phyloP scores from a whole-genome alignment of 768 basidiomycete species.

The Mycena crocata region DNA sequence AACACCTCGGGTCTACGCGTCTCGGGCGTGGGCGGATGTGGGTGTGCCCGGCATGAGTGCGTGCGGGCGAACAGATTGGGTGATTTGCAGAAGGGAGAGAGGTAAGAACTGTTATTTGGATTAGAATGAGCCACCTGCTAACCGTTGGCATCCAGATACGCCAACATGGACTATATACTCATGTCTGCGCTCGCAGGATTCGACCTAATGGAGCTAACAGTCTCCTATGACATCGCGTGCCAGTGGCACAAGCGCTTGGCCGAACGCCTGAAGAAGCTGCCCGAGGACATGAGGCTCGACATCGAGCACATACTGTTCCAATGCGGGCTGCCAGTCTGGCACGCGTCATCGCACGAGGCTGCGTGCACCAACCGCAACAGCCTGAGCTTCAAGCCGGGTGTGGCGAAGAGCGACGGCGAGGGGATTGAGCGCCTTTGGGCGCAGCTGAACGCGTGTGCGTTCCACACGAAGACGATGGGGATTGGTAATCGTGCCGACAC shows the following conservation, averaged over 20 bases:
- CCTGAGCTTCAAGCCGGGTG: slow-evolving; percentile 40
- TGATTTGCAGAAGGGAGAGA: too few relatives aligned
- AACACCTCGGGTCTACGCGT: too few relatives aligned
- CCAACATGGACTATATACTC: slow-evolving; percentile 28
- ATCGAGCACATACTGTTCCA: slow-evolving; percentile 27
- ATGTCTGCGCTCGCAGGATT: slow-evolving; percentile 2
- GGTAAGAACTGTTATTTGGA: too few relatives aligned
- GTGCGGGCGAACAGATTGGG: too few relatives aligned
- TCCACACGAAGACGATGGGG: slow-evolving; percentile 46
- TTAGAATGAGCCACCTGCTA: too few relatives aligned
- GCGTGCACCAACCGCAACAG: slow-evolving; percentile 34
- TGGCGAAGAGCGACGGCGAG: slow-evolving; percentile 48
- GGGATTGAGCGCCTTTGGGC: slow-evolving; percentile 49
- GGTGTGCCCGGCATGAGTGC: too few relatives aligned
- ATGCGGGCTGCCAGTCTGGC: slow-evolving; percentile 39
- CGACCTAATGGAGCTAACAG: not conserved
- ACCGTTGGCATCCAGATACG: too few relatives aligned
- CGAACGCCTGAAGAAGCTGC: slow-evolving; percentile 3
- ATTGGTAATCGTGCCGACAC: slow-evolving; percentile 41
- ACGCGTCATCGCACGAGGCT: slow-evolving; percentile 33
- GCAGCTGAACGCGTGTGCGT: slow-evolving; percentile 36
- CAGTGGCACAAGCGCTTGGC: slow-evolving; percentile 36
- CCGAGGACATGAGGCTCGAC: not conserved
- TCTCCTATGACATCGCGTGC: slow-evolving; percentile 40
- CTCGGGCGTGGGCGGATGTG: too few relatives aligned